Evolutionary conservation across 75 land plant species (phyloP).

Genomic region (Picea glauca): DNA sequence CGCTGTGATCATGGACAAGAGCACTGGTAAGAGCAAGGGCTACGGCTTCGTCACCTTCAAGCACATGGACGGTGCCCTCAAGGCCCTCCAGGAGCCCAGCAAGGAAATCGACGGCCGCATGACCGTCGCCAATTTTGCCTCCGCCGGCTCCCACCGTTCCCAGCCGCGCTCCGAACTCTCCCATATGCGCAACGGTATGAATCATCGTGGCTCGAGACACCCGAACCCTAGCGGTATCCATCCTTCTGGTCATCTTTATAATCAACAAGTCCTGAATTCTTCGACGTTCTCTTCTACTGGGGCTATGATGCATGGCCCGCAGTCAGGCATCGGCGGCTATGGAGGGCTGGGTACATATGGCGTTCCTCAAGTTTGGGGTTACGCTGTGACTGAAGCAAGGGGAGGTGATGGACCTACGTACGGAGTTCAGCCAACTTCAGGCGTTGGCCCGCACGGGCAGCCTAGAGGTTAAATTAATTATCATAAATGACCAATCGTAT

Average conservation of each 20-base stretch:
- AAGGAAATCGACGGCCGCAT: conserved; percentile 86
- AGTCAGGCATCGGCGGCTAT: conserved; percentile 13
- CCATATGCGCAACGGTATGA: conserved; percentile 11
- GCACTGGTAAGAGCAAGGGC: conserved; percentile 71
- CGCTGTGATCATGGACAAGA: conserved; percentile 60
- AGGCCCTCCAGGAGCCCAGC: conserved; percentile 73
- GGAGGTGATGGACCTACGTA: conserved; percentile 28
- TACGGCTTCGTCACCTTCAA: conserved; percentile 82
- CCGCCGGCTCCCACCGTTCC: conserved; percentile 38
- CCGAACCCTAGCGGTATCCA: conserved; percentile 15
- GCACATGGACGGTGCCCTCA: conserved; percentile 73
- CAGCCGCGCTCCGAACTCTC: background rate
- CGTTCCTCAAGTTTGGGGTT: conserved; percentile 5
- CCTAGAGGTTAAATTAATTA: too few species aligned
- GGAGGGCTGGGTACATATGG: conserved; percentile 13
- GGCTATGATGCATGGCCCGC: too few species aligned
- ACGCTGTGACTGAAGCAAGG: background rate
- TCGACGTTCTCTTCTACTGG: background rate
- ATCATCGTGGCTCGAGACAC: conserved; percentile 22
- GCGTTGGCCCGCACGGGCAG: background rate
- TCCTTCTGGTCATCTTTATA: background rate
- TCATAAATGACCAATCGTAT: too few species aligned
- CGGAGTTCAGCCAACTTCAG: conserved; percentile 28
- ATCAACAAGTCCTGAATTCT: background rate
- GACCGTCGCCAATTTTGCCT: conserved; percentile 77